phyloP scores from a whole-genome alignment of 805 yeast species.

The Lachancea kluyveri region DNA sequence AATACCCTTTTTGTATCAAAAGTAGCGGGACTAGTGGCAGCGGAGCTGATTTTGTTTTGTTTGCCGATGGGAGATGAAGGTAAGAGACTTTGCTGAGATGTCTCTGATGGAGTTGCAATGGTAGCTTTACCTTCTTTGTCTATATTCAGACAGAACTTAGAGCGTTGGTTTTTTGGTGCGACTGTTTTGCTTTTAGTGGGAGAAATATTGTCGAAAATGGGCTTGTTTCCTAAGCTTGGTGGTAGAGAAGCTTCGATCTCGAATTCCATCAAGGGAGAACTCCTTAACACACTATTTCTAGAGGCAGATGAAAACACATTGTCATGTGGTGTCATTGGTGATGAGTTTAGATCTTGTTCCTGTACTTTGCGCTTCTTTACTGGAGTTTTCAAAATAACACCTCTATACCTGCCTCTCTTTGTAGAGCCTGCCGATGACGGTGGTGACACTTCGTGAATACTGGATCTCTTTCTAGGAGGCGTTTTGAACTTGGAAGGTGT shows the following conservation, averaged over 20 bases:
- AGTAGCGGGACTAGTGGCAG: constrained; percentile 3
- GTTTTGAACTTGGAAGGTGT: constrained; percentile 17
- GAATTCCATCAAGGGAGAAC: constrained; percentile 13
- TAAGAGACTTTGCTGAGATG: not conserved
- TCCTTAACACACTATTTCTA: constrained; percentile 8
- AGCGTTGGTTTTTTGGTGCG: constrained; percentile 6
- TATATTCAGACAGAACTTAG: constrained; percentile 23
- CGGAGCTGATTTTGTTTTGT: not conserved
- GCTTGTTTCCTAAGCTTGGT: too few species aligned
- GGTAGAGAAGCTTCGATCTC: constrained; percentile 3
- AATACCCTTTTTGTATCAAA: constrained; percentile 24
- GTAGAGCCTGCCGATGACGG: constrained; percentile 6
- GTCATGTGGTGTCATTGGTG: constrained; percentile 18
- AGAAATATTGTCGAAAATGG: constrained; percentile 1
- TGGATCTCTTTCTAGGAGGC: constrained; percentile 19
- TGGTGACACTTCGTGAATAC: constrained; percentile 3
- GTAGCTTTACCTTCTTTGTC: constrained; percentile 31
- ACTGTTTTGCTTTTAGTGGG: not conserved
- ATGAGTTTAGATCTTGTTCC: constrained; percentile 6
- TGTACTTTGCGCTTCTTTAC: constrained; percentile 9
- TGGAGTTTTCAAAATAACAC: constrained; percentile 24
- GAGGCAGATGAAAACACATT: constrained; percentile 18
- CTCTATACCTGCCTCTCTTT: constrained; percentile 25
- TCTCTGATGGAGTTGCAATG: constrained; percentile 13
- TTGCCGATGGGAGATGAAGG: too few species aligned